phyloP scores from a whole-genome alignment of 352 stramenopile species.

The Phytophthora pluvialis region DNA sequence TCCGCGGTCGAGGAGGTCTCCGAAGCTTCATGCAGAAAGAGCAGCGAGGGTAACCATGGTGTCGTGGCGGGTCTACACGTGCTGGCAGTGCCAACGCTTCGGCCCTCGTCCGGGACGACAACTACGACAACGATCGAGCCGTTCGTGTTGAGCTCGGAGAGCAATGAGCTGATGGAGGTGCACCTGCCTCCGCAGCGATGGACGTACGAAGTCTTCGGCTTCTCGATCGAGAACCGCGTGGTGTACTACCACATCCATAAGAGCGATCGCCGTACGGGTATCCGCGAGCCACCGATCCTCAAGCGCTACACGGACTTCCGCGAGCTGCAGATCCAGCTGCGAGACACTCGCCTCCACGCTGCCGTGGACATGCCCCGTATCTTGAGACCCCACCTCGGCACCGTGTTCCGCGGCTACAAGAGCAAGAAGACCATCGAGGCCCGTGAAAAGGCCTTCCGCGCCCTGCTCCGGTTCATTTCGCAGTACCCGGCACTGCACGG shows the following conservation, averaged over 20 bases:
- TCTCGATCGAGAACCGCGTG: constrained; percentile 42
- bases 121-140: constrained; percentile 25
- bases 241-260: constrained; percentile 54
- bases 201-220: constrained; percentile 44
- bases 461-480: constrained; percentile 50
- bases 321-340: constrained; percentile 45
- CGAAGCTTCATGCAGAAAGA: constrained; percentile 6
- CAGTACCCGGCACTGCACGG: constrained; percentile 38
- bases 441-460: constrained; percentile 47
- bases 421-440: constrained; percentile 49
- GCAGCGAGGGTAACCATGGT: constrained; percentile 1
- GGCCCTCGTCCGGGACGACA: background rate
- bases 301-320: constrained; percentile 61
- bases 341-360: constrained; percentile 30
- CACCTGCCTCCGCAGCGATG: constrained; percentile 21
- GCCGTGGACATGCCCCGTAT: constrained; percentile 36
- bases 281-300: constrained; percentile 34
- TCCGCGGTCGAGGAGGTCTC: background rate
- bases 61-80: background rate
- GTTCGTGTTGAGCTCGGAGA: constrained; percentile 19
- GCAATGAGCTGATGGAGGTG: constrained; percentile 19
- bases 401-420: constrained; percentile 46
- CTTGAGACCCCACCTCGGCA: constrained; percentile 32
- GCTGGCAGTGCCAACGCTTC: constrained; percentile 1
- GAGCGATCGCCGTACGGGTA: constrained; percentile 24